Evolutionary conservation across 2,329 filamentous ascomycete genomes (phyloP).

Genomic region (Venturia pyrina): DNA sequence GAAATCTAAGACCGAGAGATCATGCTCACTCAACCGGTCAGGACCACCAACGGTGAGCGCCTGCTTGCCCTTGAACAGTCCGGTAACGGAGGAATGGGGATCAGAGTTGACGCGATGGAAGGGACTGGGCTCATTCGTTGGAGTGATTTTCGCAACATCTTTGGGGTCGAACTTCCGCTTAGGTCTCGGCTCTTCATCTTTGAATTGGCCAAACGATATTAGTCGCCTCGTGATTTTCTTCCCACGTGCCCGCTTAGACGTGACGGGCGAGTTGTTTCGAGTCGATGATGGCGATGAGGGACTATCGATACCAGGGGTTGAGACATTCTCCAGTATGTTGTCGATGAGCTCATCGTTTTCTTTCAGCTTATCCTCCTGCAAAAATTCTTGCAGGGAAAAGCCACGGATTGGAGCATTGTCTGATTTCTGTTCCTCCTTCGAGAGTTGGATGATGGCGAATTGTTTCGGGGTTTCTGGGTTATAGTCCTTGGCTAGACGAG

Average conservation of each 20-base stretch:
- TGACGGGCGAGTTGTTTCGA: not conserved
- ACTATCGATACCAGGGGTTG: not conserved
- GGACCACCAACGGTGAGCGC: not conserved
- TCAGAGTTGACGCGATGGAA: not conserved
- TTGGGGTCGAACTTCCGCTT: not conserved
- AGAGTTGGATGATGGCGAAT: not conserved
- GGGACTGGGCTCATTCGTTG: not conserved
- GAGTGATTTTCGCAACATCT: not conserved
- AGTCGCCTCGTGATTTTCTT: not conserved
- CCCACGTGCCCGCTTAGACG: not conserved
- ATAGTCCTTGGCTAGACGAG: not conserved
- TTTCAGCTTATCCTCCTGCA: not conserved
- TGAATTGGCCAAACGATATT: not conserved
- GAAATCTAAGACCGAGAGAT: not conserved
- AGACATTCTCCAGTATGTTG: not conserved
- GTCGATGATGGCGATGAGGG: not conserved
- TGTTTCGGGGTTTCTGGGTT: not conserved
- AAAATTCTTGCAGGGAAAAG: not conserved
- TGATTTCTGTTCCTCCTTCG: not conserved
- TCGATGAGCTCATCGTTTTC: slow-evolving; percentile 2
- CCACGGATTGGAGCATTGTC: not conserved
- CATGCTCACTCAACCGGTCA: not conserved
- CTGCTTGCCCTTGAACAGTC: not conserved
- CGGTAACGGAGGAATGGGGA: not conserved
- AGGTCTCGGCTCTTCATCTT: not conserved